Conservation (phyloP, 1,284 basidiomycete genomes). For the Trametes versicolor region DNA sequence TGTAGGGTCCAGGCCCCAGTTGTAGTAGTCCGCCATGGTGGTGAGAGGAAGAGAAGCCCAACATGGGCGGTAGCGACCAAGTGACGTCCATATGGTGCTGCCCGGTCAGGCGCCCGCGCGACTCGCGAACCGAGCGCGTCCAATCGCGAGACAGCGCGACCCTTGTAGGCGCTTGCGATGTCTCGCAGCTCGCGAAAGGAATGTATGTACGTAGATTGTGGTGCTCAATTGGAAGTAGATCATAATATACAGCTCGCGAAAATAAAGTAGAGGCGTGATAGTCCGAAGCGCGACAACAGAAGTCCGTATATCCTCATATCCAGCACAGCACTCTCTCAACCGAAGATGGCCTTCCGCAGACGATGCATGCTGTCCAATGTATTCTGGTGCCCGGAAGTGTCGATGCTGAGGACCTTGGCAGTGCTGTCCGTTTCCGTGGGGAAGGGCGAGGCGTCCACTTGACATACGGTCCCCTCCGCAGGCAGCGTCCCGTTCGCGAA, state of each 20-base stretch:
- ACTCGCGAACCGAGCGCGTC: not conserved
- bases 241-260: too few species aligned
- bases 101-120: not conserved
- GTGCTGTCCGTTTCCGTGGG: conserved; percentile 5
- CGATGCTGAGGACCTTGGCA: not conserved
- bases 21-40: conserved; percentile 10
- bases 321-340: not conserved
- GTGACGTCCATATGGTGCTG: not conserved
- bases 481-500: conserved; percentile 44
- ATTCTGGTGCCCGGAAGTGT: not conserved
- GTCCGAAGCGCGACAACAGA: too few species aligned
- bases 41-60: not conserved
- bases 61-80: conserved; percentile 1
- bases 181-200: too few species aligned
- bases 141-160: conserved; percentile 5
- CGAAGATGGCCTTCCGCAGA: not conserved
- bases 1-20: conserved; percentile 3
- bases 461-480: conserved; percentile 37
- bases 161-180: not conserved
- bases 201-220: too few species aligned
- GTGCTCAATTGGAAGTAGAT: too few species aligned
- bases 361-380: conserved; percentile 10
- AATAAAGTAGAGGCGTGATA: too few species aligned
- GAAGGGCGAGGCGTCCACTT: conserved; percentile 37
- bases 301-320: not conserved